phyloP scores from a whole-genome alignment of 139 green algal genomes.

The Coccomyxa sp. region DNA sequence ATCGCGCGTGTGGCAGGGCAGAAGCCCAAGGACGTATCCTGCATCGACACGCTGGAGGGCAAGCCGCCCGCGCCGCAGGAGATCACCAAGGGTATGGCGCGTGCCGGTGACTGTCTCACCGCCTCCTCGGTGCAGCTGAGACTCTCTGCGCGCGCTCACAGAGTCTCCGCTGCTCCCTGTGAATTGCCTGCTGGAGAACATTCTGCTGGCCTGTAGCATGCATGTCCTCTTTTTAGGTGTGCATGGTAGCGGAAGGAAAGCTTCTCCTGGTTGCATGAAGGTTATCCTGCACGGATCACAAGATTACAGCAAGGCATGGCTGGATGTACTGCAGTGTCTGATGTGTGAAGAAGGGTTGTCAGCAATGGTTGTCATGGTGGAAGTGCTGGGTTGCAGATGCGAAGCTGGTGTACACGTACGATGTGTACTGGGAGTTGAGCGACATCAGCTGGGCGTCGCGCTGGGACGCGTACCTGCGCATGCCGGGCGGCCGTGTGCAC shows the following conservation, averaged over 20 bases:
- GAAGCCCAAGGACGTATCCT: slow-evolving; percentile 60
- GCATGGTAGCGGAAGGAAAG: too few relatives aligned
- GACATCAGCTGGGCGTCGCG: slow-evolving; percentile 83
- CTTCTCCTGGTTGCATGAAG: too few relatives aligned
- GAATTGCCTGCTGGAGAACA: too few relatives aligned
- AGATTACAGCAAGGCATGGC: too few relatives aligned
- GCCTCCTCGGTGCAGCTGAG: too few relatives aligned
- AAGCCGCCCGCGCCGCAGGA: slow-evolving; percentile 51
- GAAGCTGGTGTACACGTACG: slow-evolving; percentile 75
- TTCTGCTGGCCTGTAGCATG: too few relatives aligned
- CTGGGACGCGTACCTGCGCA: slow-evolving; percentile 95
- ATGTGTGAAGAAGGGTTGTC: too few relatives aligned
- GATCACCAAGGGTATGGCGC: slow-evolving; percentile 58
- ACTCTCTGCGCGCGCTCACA: too few relatives aligned
- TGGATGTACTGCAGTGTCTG: too few relatives aligned
- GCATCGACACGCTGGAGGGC: slow-evolving; percentile 37
- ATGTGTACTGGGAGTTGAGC: slow-evolving; percentile 85
- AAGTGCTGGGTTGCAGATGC: background rate
- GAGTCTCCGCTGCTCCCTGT: background rate
- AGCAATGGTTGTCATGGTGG: too few relatives aligned
- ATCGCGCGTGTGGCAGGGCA: slow-evolving; percentile 57
- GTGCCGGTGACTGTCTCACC: background rate
- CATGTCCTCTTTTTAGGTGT: too few relatives aligned
- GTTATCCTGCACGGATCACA: too few relatives aligned
- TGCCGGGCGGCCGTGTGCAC: slow-evolving; percentile 85